Evolutionary conservation across 2,329 filamentous ascomycete species (phyloP), one percentile per base, ranked within the genome.

Genomic region (Diaporthe humulicola): DNA sequence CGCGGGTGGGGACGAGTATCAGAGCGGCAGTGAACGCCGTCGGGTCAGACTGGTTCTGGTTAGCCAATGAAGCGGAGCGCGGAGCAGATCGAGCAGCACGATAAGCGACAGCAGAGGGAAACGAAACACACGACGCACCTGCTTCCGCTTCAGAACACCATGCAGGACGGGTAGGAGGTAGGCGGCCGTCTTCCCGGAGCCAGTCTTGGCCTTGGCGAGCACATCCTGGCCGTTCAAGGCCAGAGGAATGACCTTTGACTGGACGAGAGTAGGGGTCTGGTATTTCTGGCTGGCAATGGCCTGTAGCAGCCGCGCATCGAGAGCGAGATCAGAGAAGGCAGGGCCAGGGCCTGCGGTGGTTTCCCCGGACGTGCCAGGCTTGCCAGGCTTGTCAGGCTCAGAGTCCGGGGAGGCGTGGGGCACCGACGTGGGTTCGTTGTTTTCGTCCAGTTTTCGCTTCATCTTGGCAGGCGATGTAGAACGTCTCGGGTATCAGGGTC

Each of bases 131-230:
- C 48, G 33, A 69, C 64, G 33, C 83, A 93, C 91, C 79, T 89
- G 85, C 85, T 98, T 98, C 78, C 91, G 91, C 81, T 93, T 94
- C 73, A 99, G 86, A 76, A 98, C 94, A 48, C 91, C 90, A 78
- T 98, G 94, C 22, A 99, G 85, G n/a, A 98, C 89, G 1, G 97
- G 97, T 56, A 99, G 88, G 9, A 98, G 87, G 82, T 98, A 98
- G 67, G 97, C 96, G n/a, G 95, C 95, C 15, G 97, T 99, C 88
- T 99, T 99, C 78, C 97, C 97, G 5, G 96, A 98, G 17, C 97
- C 97, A 7, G 97, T 98, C 84, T 96, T 97, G 50, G 96, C 95
- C 81, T 96, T 95, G 72, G 95, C 96, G 52, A 98, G 88, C 64
- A 99, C 92, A 87, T 98, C 95, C 81, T 95, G 93, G 17, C 97